Evolutionary conservation across 345 rosid genomes (phyloP).

Genomic region (Aurinia saxatilis): DNA sequence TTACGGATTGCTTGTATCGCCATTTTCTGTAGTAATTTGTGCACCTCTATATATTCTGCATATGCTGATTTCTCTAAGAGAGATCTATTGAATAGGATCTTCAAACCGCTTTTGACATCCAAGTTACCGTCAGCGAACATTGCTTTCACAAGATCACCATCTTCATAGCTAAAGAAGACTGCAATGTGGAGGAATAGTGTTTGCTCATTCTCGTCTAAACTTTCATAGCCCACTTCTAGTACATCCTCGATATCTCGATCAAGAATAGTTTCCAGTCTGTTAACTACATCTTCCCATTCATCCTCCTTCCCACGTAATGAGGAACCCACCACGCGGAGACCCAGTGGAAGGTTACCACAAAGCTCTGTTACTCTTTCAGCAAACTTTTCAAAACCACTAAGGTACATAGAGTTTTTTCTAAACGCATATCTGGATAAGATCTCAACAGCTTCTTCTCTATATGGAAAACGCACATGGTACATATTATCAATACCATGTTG

Average conservation of each 20-base stretch:
- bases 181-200: slow-evolving; percentile 26
- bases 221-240: slow-evolving; percentile 22
- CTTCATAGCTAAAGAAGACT: slow-evolving; percentile 1
- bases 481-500: background rate
- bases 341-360: slow-evolving; percentile 23
- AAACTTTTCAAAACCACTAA: background rate
- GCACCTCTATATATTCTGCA: background rate
- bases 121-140: background rate
- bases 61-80: background rate
- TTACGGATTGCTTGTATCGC: background rate
- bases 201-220: slow-evolving; percentile 1
- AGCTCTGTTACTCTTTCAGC: background rate
- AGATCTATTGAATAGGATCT: slow-evolving; percentile 4
- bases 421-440: slow-evolving; percentile 6
- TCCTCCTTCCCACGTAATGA: background rate
- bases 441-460: background rate
- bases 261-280: background rate
- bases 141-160: background rate
- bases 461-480: background rate
- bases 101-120: background rate
- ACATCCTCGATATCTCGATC: background rate
- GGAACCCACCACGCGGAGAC: slow-evolving; percentile 22
- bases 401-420: background rate
- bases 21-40: slow-evolving; percentile 23
- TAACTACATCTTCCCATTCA: slow-evolving; percentile 10